A percentile compares a stretch with the other conserved stretches of the same genome.
These are phyloP conservation scores for Backusella circina DNA, from an alignment of 192 early-diverging fungal species.

Conservation along the genomic window DNA sequence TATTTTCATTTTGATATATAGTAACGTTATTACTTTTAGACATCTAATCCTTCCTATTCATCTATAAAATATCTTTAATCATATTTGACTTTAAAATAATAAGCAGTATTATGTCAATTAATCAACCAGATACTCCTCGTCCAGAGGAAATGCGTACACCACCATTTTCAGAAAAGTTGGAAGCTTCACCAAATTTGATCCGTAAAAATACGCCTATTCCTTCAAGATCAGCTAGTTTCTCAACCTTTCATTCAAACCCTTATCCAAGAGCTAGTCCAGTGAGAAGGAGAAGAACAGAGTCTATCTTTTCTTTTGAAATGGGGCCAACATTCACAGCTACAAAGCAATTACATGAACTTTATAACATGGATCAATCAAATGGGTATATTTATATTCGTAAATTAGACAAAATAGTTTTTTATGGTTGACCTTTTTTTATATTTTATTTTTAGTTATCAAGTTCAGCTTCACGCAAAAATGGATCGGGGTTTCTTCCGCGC, in stretches of 20 bases:
- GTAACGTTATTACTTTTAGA: background rate
- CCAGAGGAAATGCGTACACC: conserved; percentile 13
- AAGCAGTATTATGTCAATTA: conserved; percentile 21
- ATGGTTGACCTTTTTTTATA: background rate
- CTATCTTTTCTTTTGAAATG: conserved; percentile 43
- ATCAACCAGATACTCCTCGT: conserved; percentile 26
- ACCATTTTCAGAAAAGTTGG: conserved; percentile 1
- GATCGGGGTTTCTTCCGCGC: conserved; percentile 80
- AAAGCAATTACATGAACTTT: conserved; percentile 60
- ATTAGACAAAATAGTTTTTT: background rate
- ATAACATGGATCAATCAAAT: conserved; percentile 56
- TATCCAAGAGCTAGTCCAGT: conserved; percentile 20
- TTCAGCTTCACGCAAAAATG: conserved; percentile 62
- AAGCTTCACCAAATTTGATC: conserved; percentile 5
- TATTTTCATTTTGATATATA: background rate
- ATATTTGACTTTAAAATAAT: background rate
- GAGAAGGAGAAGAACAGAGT: conserved; percentile 38
- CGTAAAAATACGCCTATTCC: conserved; percentile 10
- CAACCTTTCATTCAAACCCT: conserved; percentile 23
- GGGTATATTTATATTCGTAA: conserved; percentile 29
- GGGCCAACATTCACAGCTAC: conserved; percentile 69
- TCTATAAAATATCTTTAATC: background rate
- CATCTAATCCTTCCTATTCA: background rate
- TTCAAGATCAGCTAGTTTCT: conserved; percentile 13
- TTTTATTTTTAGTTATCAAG: conserved; percentile 42